Conservation (phyloP, 345 rosid species). For the Raphanus raphanistrum region DNA sequence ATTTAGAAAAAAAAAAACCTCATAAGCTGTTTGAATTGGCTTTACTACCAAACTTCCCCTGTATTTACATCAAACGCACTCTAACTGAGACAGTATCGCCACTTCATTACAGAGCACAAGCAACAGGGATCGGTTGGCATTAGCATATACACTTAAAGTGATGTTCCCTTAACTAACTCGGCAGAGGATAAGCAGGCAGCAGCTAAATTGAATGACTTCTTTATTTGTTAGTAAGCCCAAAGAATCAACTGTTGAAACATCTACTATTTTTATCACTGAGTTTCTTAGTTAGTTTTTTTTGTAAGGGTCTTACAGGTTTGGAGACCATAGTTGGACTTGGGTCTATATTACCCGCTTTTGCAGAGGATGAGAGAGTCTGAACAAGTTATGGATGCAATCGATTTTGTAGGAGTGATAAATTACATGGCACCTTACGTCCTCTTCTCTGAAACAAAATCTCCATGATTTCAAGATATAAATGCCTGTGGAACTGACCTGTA, state of each 20-base stretch:
- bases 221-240: neutral
- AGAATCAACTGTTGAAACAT: too few species aligned
- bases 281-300: neutral
- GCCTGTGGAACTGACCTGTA: constrained; percentile 1
- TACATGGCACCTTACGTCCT: constrained; percentile 64
- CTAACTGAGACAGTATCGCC: neutral
- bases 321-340: constrained; percentile 41
- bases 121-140: neutral
- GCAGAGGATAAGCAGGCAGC: neutral
- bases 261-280: neutral
- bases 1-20: too few species aligned
- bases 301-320: constrained; percentile 73
- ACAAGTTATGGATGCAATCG: constrained; percentile 69
- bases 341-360: constrained; percentile 60
- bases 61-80: too few species aligned
- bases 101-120: neutral
- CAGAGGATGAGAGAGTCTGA: constrained; percentile 46
- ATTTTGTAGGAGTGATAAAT: constrained; percentile 84
- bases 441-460: neutral
- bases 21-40: too few species aligned
- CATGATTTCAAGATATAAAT: constrained; percentile 7
- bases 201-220: neutral
- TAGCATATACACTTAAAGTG: neutral
- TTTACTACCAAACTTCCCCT: too few species aligned
- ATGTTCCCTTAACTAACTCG: neutral